Base-by-base conservation (phyloP, 345 rosid species). In the Laguncularia racemosa region DNA sequence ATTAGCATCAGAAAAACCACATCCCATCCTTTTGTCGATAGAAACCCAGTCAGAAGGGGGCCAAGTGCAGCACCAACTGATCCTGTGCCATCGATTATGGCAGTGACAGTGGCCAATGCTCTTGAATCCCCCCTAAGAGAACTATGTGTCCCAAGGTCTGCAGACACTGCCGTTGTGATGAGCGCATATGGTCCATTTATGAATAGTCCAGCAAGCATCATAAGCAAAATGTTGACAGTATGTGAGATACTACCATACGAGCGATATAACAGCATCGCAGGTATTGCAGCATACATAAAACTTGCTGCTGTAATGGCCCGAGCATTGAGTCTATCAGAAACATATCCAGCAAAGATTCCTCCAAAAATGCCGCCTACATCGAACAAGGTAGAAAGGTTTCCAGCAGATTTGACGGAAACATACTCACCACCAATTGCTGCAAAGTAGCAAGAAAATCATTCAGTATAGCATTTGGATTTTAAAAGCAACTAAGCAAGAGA, bases 181-280 rank as follows among this genome's bases (percentile, higher is more conserved):
- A 92, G 93, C 2, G 98, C 93, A n/a, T 92, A 89, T 13, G 96
- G 98, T 26, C 96, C 98, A 7, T 89, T 92, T 56, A 92, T 70
- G 19, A 92, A 89, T 50, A 92, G 80, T 58, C 96, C 98, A 56
- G 82, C 80, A 38, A 86, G 58, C 84, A 92, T 84, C 98, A 92
- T 92, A 59, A 92, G 93, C 20, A 76, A 0, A 19, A 92, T 65
- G 77, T 92, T 92, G 65, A 72, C 51, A 0, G 73, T 64, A 64
- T 56, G 65, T 28, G 98, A 92, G 46, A 83, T 59, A 63, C 81
- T 65, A 52, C 98, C 98, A 51, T 83, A 89, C 8, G 71, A 11
- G 56, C 84, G 79, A 73, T 92, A 89, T 19, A 89, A 70, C 21
- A 86, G 80, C 93, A 92, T 73, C 15, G 84, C 79, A 12, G 98